Evolutionary conservation across 192 early-diverging fungal genomes (phyloP), one percentile per base, ranked within the genome.

Genomic region (Coemansia sp.): DNA sequence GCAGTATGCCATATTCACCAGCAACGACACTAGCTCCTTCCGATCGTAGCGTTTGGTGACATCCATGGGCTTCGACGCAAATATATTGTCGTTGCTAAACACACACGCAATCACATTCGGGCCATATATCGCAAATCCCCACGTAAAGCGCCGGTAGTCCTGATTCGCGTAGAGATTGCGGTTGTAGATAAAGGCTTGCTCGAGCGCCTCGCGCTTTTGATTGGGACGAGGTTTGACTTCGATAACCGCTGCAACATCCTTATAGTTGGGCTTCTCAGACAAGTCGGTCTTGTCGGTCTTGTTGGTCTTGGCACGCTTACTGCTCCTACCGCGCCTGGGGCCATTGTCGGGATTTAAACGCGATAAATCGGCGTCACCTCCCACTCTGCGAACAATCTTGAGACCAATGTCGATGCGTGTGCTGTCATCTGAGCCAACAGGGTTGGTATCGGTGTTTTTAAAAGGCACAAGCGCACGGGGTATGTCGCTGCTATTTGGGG

Each of bases 121-220:
- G 4, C 35, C 69, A 40, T 61, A 70, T 5, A 54, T 10, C 5
- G 62, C 64, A 3, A 76, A 62, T 10, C 74, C 74, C 69, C 74
- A 76, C 32, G 53, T 9, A 22, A 68, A 67, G 15, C 50, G 40
- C 7, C 65, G 64, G 62, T 56, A 40, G 13, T 22, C 32, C 58
- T 71, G 69, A 4, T 41, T 34, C 0, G 43, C 32, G 20, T 71
- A 71, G 7, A 71, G 40, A 2, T 66, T 42, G 19, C 65, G 41
- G 46, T 52, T 34, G 33, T 71, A 63, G 15, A 19, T 38, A 0
- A 42, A 6, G 46, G 71, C 20, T 23, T 76, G 65, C 23, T 4
- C 34, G 45, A 36, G 36, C 10, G 61, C 67, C 33, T 53, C 6
- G 4, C n/a, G 6, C 53, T 35, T n/a, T 1, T 62, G 41, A 9